phyloP scores from a whole-genome alignment of 306 rosid genomes.

The Parietaria judaica region DNA sequence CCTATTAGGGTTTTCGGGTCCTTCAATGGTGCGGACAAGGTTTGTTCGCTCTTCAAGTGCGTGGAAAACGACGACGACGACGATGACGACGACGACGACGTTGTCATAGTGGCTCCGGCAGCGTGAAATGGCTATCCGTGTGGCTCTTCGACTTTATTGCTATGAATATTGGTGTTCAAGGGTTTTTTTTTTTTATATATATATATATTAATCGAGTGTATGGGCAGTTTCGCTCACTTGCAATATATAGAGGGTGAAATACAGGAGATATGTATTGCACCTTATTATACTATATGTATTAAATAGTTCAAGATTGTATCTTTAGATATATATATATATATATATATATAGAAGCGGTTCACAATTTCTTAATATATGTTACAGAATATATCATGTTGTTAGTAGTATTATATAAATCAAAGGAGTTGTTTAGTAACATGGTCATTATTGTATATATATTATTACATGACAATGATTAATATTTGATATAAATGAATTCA shows the following conservation, averaged over 20 bases:
- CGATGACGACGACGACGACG: slow-evolving; percentile 24
- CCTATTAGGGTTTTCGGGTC: slow-evolving; percentile 1
- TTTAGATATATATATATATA: too few species aligned
- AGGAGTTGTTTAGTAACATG: too few species aligned
- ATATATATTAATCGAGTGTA: background rate
- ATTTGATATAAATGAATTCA: too few species aligned
- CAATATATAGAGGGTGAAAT: background rate
- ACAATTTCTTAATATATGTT: too few species aligned
- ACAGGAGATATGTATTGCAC: too few species aligned
- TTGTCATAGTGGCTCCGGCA: slow-evolving; percentile 25
- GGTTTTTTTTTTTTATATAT: background rate
- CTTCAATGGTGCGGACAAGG: slow-evolving; percentile 6
- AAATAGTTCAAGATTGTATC: too few species aligned
- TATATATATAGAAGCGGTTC: too few species aligned
- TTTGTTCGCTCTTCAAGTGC: slow-evolving; percentile 1
- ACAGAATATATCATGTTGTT: too few species aligned
- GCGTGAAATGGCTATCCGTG: slow-evolving; percentile 10
- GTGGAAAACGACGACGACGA: slow-evolving; percentile 17
- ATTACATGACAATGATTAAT: too few species aligned
- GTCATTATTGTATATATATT: too few species aligned
- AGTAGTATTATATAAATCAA: too few species aligned
- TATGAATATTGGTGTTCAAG: background rate
- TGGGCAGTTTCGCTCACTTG: slow-evolving; percentile 5
- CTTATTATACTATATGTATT: too few species aligned
- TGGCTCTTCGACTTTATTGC: background rate